These are phyloP conservation scores for Capronia epimyces DNA, from an alignment of 2,329 filamentous ascomycete species.

Conservation along the genomic window DNA sequence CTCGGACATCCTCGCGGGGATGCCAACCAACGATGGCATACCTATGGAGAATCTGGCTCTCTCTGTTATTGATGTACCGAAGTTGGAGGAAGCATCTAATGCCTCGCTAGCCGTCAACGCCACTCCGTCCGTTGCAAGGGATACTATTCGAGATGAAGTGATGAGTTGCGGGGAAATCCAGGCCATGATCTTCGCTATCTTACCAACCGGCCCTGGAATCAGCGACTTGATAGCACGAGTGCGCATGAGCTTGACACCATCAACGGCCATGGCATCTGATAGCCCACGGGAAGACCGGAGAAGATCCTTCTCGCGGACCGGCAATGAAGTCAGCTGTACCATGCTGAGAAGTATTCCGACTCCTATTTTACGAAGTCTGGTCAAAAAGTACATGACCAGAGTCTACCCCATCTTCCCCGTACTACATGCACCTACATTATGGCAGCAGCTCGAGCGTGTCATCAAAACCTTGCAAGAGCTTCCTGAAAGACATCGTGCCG, in stretches of 20 bases:
- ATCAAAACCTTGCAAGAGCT: constrained; percentile 24
- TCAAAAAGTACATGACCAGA: constrained; percentile 33
- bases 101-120: constrained; percentile 9
- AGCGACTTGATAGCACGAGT: constrained; percentile 33
- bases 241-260: constrained; percentile 35
- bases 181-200: constrained; percentile 31
- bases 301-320: constrained; percentile 24
- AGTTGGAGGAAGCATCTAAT: constrained; percentile 13
- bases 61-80: constrained; percentile 21
- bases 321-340: constrained; percentile 26
- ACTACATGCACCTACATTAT: constrained; percentile 29
- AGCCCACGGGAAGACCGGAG: constrained; percentile 22
- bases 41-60: constrained; percentile 20
- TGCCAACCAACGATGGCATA: constrained; percentile 27
- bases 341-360: constrained; percentile 29
- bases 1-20: constrained; percentile 29
- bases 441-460: constrained; percentile 30
- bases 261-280: constrained; percentile 27
- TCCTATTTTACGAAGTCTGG: constrained; percentile 29
- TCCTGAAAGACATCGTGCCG: constrained; percentile 23
- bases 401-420: constrained; percentile 33
- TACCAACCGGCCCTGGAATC: constrained; percentile 31
- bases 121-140: constrained; percentile 9
- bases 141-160: constrained; percentile 29
- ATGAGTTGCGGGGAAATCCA: constrained; percentile 31